Base-by-base conservation (phyloP, 2,329 filamentous ascomycete genomes). In the Orbilia ellipsospora region DNA sequence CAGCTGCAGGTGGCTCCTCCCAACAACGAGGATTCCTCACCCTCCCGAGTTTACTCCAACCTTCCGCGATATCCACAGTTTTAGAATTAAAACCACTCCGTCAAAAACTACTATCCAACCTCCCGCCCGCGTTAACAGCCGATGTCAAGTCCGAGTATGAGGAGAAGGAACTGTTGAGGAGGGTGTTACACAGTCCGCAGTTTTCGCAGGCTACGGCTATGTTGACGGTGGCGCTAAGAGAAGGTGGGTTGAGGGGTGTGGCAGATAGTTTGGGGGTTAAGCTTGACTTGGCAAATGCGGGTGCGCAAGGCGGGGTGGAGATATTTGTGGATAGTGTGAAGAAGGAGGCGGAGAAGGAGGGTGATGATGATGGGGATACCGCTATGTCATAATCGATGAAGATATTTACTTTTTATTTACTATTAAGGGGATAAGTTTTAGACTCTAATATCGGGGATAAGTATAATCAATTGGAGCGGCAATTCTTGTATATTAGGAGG, bases 241-340 rank as follows among this genome's bases (percentile, higher is more conserved):
- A 98, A 79, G 95, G 95, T 12, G 95, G 94, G 0, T 83, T 99
- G 69, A 94, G 94, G 3, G 96, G 90, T 79, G 91, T 99, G 77
- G 91, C 93, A 5, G 93, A 96, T 80, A 94, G 94, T 2, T 84
- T 99, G 45, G 88, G 89, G 5, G 88, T 98, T 72, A 88, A 89
- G 78, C 88, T 99, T 18, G 87, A 90, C 80, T 83, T 97, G 54
- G 94, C 94, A 51, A 78, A 78, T 54, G 78, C 77, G 52, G 73
- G 62, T 18, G 54, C 68, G 3, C 94, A 94, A 62, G 92, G 91
- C 4, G 90, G 95, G 79, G 90, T 99, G 1, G 90, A 96, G 84
- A 92, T 92, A 2, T 99, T 99, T 83, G 87, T 99, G 20, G 88
- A 96, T 67, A 95, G 94, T 2, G 90, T 97, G 56, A 95, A 91